These are phyloP conservation scores for Quercus suber DNA, from an alignment of 306 rosid species.

Conservation along the genomic window DNA sequence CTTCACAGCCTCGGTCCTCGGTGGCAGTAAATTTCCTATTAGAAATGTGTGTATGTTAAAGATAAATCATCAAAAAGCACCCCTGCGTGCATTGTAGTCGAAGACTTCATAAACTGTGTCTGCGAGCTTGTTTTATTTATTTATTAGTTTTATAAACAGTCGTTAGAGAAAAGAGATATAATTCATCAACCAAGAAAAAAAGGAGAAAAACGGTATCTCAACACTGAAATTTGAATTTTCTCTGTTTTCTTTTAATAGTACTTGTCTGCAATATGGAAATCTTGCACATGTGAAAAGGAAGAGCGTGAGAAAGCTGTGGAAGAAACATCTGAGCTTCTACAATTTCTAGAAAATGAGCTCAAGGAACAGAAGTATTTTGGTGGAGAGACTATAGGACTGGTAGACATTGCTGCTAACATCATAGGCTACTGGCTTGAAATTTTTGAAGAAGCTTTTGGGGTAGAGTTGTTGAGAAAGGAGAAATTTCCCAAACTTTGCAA, in stretches of 20 bases:
- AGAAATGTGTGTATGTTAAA: too few relatives aligned
- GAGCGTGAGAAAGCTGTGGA: conserved; percentile 23
- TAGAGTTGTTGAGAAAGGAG: conserved; percentile 18
- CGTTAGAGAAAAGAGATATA: too few relatives aligned
- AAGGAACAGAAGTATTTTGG: conserved; percentile 34
- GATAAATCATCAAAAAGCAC: too few relatives aligned
- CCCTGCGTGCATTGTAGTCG: too few relatives aligned
- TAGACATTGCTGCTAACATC: conserved; percentile 28
- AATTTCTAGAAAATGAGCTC: conserved; percentile 31
- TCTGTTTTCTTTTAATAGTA: background rate
- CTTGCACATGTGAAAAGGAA: background rate
- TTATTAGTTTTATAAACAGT: too few relatives aligned
- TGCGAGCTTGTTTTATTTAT: too few relatives aligned
- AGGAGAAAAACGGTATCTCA: background rate
- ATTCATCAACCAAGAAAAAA: background rate
- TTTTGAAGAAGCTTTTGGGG: conserved; percentile 23
- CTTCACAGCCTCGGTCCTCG: too few relatives aligned
- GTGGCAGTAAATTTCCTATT: too few relatives aligned
- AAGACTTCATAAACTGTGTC: too few relatives aligned
- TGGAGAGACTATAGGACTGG: conserved; percentile 30
- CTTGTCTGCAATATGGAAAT: background rate
- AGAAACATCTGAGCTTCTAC: conserved; percentile 20
- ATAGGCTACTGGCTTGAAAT: conserved; percentile 26
- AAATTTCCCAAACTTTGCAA: conserved; percentile 18
- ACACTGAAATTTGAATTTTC: background rate